Evolutionary conservation across 2,329 filamentous ascomycete species (phyloP), one percentile per base, ranked within the genome.

Genomic region (Podosphaera aphanis): DNA sequence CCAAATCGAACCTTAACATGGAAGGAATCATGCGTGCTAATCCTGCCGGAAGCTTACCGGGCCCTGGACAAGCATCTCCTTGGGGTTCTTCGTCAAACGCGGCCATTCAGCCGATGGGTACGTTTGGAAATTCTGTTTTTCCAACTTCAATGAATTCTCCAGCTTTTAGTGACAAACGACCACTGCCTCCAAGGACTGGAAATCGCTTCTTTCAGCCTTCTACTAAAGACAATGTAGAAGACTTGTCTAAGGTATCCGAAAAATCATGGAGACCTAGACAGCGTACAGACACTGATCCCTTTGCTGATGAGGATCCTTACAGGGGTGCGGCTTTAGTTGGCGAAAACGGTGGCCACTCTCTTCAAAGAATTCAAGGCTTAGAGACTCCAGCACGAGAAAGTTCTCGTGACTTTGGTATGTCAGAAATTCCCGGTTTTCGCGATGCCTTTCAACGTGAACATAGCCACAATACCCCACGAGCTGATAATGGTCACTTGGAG

Each of bases 81-180:
- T 71, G 68, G 67, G 63, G 63, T 21, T 52, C 60, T 16, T 55
- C 57, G 3, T 42, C 50, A 7, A 79, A 73, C 72, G 66, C 77
- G 38, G 71, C 74, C 11, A 74, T 82, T 53, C 71, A 77, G 5
- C 74, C 77, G 1, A 81, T 86, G 68, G 85, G 88, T 29, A 78
- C 78, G 19, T 98, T 98, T 62, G 88, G 88, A 10, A 90, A 77
- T 56, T 95, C 95, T 61, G 78, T 81, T n/a, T 61, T 92, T 45
- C 65, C 63, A 11, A 62, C 59, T 33, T 62, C 64, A 42, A 62
- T 72, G 2, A 67, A 70, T 29, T 66, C 71, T 16, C 63, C 70
- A 5, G 66, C 74, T 25, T 62, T 67, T 6, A 65, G 69, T 3
- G 83, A 93, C 46, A 93, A 90, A 64, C 76, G 82, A 53, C 58